A percentile compares a stretch with the other conserved stretches of the same genome.
phyloP scores from a whole-genome alignment of 768 basidiomycete species.

The Phaeotremella fagi region DNA sequence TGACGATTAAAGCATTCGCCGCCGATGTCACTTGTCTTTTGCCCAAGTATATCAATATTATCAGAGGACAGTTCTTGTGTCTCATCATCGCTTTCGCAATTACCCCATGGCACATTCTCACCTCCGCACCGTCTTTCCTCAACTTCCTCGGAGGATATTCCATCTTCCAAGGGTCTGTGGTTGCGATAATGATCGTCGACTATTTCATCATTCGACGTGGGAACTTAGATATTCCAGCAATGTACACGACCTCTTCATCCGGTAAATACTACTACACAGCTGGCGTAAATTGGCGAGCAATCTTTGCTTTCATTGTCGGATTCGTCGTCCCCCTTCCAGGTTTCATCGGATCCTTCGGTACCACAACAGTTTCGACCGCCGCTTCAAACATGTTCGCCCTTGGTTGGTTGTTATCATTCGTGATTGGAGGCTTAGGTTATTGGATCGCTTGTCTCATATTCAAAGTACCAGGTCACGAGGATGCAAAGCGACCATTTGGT shows the following conservation, averaged over 20 bases:
- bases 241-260: conserved; percentile 13
- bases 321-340: conserved; percentile 20
- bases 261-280: conserved; percentile 20
- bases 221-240: conserved; percentile 22
- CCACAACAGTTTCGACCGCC: conserved; percentile 13
- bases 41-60: conserved; percentile 28
- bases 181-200: conserved; percentile 27
- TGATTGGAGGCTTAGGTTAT: conserved; percentile 13
- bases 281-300: conserved; percentile 20
- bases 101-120: conserved; percentile 25
- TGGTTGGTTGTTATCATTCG: conserved; percentile 28
- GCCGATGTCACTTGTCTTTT: conserved; percentile 25
- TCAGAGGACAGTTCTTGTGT: conserved; percentile 21
- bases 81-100: conserved; percentile 19
- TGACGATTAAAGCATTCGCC: conserved; percentile 23
- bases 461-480: conserved; percentile 20
- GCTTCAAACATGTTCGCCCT: conserved; percentile 20
- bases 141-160: conserved; percentile 27
- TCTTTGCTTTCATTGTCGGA: conserved; percentile 16
- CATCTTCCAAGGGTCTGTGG: conserved; percentile 24
- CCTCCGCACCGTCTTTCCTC: conserved; percentile 23
- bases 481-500: conserved; percentile 12
- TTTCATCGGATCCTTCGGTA: conserved; percentile 25
- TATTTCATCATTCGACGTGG: conserved; percentile 27
- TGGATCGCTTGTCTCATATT: conserved; percentile 14